Conservation (phyloP, 257 asterid species). For the Solanum bulbocastanum region DNA sequence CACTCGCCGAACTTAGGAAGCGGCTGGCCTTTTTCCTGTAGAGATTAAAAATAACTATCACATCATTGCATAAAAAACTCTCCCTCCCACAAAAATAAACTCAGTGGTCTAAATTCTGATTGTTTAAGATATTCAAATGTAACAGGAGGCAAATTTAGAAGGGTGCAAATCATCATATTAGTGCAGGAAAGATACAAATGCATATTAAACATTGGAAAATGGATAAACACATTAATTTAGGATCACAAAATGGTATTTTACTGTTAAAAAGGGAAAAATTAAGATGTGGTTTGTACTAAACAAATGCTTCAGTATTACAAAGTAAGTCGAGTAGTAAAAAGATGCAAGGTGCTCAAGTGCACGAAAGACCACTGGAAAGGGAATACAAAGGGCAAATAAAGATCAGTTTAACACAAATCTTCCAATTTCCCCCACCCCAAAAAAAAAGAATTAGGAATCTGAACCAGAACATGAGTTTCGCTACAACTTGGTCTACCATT, state of each 20-base stretch:
- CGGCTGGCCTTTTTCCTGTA: constrained; percentile 44
- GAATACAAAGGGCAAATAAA: background rate
- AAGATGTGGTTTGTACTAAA: background rate
- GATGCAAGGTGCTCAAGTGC: background rate
- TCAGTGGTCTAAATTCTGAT: background rate
- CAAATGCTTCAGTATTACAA: background rate
- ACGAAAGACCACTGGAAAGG: background rate
- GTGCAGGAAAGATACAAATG: background rate
- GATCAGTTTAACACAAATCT: background rate
- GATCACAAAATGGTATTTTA: background rate
- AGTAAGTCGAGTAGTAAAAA: background rate
- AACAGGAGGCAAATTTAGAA: background rate
- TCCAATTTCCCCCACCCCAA: background rate
- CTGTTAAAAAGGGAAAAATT: background rate
- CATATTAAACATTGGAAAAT: background rate
- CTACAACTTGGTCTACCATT: background rate
- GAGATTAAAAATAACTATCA: background rate
- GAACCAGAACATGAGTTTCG: background rate
- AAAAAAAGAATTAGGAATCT: background rate
- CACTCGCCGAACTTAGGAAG: constrained; percentile 70
- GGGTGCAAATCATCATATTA: background rate
- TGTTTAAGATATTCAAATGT: background rate
- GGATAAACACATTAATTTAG: background rate
- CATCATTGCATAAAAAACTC: background rate
- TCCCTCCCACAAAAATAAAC: background rate